These are phyloP conservation scores for Serendipita sp. DNA, from an alignment of 768 basidiomycete genomes.

Conservation along the genomic window DNA sequence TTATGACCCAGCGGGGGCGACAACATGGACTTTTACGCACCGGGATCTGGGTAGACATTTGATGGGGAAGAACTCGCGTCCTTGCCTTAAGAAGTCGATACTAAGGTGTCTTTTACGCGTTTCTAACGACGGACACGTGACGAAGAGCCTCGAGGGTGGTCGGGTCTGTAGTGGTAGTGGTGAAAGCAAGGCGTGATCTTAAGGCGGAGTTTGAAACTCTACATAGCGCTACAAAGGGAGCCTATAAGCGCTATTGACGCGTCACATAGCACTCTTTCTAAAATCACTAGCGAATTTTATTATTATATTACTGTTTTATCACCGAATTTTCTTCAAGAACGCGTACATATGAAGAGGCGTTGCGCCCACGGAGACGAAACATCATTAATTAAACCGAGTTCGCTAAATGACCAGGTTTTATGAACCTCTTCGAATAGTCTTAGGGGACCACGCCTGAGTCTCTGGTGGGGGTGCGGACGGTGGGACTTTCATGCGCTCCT, in stretches of 20 bases:
- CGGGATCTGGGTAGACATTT: not conserved
- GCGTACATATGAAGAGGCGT: no score
- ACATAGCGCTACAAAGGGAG: not conserved
- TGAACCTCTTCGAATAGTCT: not conserved
- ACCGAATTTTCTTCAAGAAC: no score
- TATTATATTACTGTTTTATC: no score
- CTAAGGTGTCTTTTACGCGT: not conserved
- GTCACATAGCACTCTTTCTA: no score
- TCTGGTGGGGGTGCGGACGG: not conserved
- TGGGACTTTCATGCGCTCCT: not conserved
- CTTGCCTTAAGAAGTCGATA: not conserved
- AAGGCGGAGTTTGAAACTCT: not conserved
- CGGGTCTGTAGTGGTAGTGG: not conserved
- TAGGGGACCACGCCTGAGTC: not conserved
- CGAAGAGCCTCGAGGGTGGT: not conserved
- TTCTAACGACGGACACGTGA: not conserved
- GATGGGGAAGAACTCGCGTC: not conserved
- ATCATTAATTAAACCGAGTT: no score
- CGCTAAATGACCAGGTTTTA: not conserved
- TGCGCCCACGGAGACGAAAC: no score
- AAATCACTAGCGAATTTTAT: no score
- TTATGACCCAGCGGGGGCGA: not conserved
- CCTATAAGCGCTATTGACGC: not conserved
- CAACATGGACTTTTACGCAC: constrained; percentile 5
- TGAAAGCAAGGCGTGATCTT: not conserved